Base-by-base conservation (phyloP, 805 yeast genomes). In the Diddensiella santjacobensis region DNA sequence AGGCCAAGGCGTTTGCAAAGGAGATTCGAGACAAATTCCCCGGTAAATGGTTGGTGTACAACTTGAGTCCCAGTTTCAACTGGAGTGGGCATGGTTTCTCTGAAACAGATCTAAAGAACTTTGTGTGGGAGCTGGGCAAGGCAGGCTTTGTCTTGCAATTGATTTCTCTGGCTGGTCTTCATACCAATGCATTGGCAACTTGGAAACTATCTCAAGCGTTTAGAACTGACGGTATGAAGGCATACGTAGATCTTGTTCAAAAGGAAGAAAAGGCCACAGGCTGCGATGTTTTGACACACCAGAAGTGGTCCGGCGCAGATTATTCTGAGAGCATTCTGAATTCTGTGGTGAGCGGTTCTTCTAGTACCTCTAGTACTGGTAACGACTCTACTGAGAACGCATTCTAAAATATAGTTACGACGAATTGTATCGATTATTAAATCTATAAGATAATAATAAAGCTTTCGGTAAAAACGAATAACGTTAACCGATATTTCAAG, bases 261-360 rank as follows among this genome's bases (percentile, higher is more conserved):
- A 60, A 61, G 19, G 63, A 63, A 47, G 83, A 79, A 58, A 70
- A 67, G 53, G 71, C 63, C 17, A 51, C 67, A 3, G 67, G 69
- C 2, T 73, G 80, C 53, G 83, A 79, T 55, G 72, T 79, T 2
- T 63, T 79, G 54, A 79, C 80, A 5, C 84, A 79, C 55, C 84
- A 79, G 58, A 74, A 71, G 53, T 79, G 84, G 84, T 75, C 80
- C 3, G 84, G 84, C 4, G 80, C 80, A n/a, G 73, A 74, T 56
- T 76, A 77, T 55, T 60, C 71, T 24, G 83, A 79, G 54, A 64
- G 71, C 8, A 60, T 77, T 17, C 61, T 73, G 50, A 66, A 65
- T 38, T 61, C 70, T 19, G 70, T 75, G 2, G 72, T 71, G 45
- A 71, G 74, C 11, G 73, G 78, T 3, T 67, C 74, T 13, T 66